Evolutionary conservation across 1,139 yeast genomes (phyloP).

Genomic region (Spathaspora jeffriesii): DNA sequence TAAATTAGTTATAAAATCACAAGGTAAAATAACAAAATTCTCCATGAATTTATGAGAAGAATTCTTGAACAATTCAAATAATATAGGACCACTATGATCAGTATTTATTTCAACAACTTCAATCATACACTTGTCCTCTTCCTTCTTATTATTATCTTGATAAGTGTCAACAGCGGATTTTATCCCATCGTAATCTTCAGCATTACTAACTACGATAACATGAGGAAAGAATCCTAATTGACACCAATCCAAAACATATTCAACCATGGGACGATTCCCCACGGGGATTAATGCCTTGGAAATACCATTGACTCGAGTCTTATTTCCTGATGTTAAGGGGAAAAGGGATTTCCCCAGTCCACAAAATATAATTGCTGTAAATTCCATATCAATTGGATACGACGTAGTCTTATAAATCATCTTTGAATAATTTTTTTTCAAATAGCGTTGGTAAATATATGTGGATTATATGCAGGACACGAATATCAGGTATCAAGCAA

Average conservation of each 20-base stretch:
- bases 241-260: constrained; percentile 92
- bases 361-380: constrained; percentile 88
- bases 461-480: constrained; percentile 2
- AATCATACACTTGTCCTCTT: constrained; percentile 21
- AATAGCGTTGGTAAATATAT: background rate
- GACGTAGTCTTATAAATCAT: background rate
- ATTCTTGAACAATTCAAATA: constrained; percentile 48
- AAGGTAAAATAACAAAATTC: constrained; percentile 79
- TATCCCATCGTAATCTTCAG: constrained; percentile 26
- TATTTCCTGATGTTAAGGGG: constrained; percentile 68
- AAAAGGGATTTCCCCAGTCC: constrained; percentile 75
- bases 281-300: constrained; percentile 88
- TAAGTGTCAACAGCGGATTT: constrained; percentile 50
- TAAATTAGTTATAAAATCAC: constrained; percentile 89
- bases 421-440: background rate
- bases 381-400: constrained; percentile 60
- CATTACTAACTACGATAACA: constrained; percentile 39
- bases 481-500: background rate
- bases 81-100: constrained; percentile 63
- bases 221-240: constrained; percentile 76
- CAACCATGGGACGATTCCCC: constrained; percentile 89
- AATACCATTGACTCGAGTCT: constrained; percentile 55
- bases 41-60: constrained; percentile 7
- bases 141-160: constrained; percentile 15
- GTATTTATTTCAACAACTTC: constrained; percentile 48